These are phyloP conservation scores for Fonsecaea erecta DNA, from an alignment of 2,329 filamentous ascomycete species.

Conservation along the genomic window DNA sequence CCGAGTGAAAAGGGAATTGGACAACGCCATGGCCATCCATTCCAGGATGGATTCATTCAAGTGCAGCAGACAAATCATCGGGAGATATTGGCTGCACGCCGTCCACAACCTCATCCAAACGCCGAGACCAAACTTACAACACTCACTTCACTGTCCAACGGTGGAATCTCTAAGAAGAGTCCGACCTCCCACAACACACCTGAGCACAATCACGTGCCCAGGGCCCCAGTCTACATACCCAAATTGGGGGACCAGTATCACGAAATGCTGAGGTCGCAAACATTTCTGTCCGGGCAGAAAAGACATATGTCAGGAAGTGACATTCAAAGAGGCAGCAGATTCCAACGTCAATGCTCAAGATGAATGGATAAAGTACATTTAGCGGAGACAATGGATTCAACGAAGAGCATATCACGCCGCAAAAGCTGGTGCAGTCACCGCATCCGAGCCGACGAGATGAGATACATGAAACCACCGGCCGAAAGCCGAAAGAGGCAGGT, in stretches of 20 bases:
- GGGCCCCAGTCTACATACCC: background rate
- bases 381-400: background rate
- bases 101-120: background rate
- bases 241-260: background rate
- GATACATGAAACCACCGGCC: background rate
- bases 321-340: background rate
- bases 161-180: background rate
- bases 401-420: background rate
- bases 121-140: background rate
- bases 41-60: background rate
- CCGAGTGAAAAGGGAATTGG: conserved; percentile 10
- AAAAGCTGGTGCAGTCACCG: background rate
- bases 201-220: background rate
- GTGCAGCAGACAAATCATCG: background rate
- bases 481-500: background rate
- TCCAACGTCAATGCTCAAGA: background rate
- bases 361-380: background rate
- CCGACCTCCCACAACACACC: background rate
- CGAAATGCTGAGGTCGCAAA: background rate
- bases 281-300: background rate
- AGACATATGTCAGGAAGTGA: background rate
- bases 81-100: too few species aligned
- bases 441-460: background rate
- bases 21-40: background rate
- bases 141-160: background rate